These are phyloP conservation scores for Brassica cretica DNA, from an alignment of 345 rosid species.

Conservation along the genomic window DNA sequence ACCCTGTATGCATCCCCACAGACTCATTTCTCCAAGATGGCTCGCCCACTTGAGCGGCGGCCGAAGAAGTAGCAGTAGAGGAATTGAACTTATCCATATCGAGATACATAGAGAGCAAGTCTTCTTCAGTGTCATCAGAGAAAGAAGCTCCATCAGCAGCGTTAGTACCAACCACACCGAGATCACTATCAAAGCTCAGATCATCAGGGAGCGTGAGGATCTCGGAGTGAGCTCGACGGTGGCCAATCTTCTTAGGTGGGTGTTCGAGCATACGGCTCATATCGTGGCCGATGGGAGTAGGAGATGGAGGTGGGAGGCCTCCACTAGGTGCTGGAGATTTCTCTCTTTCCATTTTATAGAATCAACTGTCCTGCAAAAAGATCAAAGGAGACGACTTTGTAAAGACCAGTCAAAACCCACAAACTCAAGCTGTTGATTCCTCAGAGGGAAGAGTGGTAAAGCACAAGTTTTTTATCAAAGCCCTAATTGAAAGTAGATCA, in stretches of 20 bases:
- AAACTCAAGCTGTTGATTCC: not conserved
- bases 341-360: slow-evolving; percentile 67
- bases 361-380: not conserved
- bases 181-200: slow-evolving; percentile 86
- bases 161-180: slow-evolving; percentile 68
- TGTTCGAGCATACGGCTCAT: slow-evolving; percentile 84
- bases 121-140: slow-evolving; percentile 90
- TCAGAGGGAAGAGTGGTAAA: not conserved
- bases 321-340: slow-evolving; percentile 52
- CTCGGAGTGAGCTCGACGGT: slow-evolving; percentile 94
- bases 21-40: slow-evolving; percentile 32
- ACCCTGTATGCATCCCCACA: slow-evolving; percentile 8
- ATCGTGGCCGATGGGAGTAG: slow-evolving; percentile 52
- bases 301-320: slow-evolving; percentile 59
- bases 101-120: slow-evolving; percentile 72
- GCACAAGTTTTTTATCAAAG: not conserved
- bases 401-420: not conserved
- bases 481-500: slow-evolving; percentile 13
- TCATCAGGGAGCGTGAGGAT: slow-evolving; percentile 92
- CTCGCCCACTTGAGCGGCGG: slow-evolving; percentile 58
- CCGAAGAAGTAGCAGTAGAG: slow-evolving; percentile 55
- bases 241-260: slow-evolving; percentile 80
- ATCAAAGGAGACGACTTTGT: not conserved
- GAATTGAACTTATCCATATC: slow-evolving; percentile 90
- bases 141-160: slow-evolving; percentile 70